Percentiles rank a stretch among this genome's conserved stretches.
Evolutionary conservation across 257 asterid species (phyloP).

Genomic region (Prunella vulgaris): DNA sequence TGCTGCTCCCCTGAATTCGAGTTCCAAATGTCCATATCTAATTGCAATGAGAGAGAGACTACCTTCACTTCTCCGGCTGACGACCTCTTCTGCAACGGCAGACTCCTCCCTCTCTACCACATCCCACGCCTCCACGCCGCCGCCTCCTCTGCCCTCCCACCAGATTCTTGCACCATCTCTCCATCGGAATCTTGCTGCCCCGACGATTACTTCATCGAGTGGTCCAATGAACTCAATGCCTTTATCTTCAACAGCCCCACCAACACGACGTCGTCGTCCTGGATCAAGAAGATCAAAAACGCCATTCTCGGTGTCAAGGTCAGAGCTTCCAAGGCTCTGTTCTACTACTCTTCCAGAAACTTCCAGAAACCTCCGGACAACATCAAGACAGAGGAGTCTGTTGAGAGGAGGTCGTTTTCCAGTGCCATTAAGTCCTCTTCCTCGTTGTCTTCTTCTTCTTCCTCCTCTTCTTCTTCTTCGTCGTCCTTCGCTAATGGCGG

Average conservation of each 20-base stretch:
- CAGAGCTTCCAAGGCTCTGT: constrained; percentile 26
- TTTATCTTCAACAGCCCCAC: constrained; percentile 29
- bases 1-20: constrained; percentile 35
- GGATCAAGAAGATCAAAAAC: constrained; percentile 36
- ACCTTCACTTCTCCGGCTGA: constrained; percentile 61
- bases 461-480: constrained; percentile 56
- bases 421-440: constrained; percentile 51
- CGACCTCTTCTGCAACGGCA: constrained; percentile 85
- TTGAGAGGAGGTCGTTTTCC: constrained; percentile 71
- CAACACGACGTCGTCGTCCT: constrained; percentile 39
- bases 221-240: constrained; percentile 61
- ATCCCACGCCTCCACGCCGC: constrained; percentile 42
- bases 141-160: constrained; percentile 34
- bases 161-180: constrained; percentile 43
- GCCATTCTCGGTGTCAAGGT: constrained; percentile 20
- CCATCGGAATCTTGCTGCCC: constrained; percentile 79
- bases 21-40: constrained; percentile 60
- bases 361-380: background rate
- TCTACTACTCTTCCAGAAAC: background rate
- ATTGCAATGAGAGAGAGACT: constrained; percentile 25
- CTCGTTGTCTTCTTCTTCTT: constrained; percentile 49
- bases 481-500: constrained; percentile 43
- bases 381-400: constrained; percentile 16
- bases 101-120: constrained; percentile 81
- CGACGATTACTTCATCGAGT: constrained; percentile 65